Conservation (phyloP, 2,329 filamentous ascomycete genomes). For the Cladophialophora yegresii region DNA sequence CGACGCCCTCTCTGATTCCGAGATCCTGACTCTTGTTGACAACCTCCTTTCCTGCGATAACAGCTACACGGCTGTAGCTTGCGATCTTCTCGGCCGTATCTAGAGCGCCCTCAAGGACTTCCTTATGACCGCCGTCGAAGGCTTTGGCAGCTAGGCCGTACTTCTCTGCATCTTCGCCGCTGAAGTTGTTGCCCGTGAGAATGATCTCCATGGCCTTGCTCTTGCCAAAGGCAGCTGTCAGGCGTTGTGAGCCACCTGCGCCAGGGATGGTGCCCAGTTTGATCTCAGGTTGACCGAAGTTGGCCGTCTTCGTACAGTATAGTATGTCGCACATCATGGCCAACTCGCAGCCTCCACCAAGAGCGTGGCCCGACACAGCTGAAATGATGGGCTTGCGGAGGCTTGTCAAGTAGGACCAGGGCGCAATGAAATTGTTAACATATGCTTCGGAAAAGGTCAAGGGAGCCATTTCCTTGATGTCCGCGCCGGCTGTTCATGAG, state of each 20-base stretch:
- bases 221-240: slow-evolving; percentile 82
- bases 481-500: slow-evolving; percentile 69
- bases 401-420: slow-evolving; percentile 81
- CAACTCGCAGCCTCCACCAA: slow-evolving; percentile 93
- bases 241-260: slow-evolving; percentile 83
- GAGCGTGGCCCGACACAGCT: slow-evolving; percentile 89
- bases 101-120: slow-evolving; percentile 76
- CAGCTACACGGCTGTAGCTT: slow-evolving; percentile 78
- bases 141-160: slow-evolving; percentile 88
- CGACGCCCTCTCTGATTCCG: slow-evolving; percentile 81
- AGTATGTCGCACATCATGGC: slow-evolving; percentile 97
- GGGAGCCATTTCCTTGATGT: slow-evolving; percentile 98
- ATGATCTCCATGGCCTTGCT: slow-evolving; percentile 88
- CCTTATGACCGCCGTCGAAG: slow-evolving; percentile 73
- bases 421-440: slow-evolving; percentile 87
- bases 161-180: slow-evolving; percentile 76
- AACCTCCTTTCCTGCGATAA: slow-evolving; percentile 93
- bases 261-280: slow-evolving; percentile 92
- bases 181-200: slow-evolving; percentile 81
- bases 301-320: slow-evolving; percentile 82
- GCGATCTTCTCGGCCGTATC: slow-evolving; percentile 89
- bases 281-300: slow-evolving; percentile 96
- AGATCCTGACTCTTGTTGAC: slow-evolving; percentile 98
- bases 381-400: slow-evolving; percentile 94
- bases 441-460: slow-evolving; percentile 88